Evolutionary conservation across 108 stramenopile species (phyloP).

Genomic region (Tribonema minus): DNA sequence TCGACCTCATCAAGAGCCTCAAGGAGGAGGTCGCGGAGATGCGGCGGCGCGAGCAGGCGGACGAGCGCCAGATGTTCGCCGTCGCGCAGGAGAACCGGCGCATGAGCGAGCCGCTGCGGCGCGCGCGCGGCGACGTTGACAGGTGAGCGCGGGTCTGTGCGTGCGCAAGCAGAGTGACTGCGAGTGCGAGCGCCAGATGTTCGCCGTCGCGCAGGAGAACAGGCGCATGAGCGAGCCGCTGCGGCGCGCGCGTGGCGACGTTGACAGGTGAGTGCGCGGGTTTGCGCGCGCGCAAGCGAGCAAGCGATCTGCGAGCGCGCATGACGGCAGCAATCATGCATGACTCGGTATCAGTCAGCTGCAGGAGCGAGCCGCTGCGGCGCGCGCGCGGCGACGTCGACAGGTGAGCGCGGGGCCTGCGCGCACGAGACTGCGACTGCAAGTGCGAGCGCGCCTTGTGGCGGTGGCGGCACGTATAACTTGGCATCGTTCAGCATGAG

Average conservation of each 20-base stretch:
- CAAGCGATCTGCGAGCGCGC: too few relatives aligned
- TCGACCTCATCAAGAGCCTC: constrained; percentile 65
- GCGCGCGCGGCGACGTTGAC: constrained; percentile 51
- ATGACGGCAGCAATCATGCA: too few relatives aligned
- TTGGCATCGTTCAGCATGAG: too few relatives aligned
- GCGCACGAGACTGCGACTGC: too few relatives aligned
- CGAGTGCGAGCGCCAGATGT: constrained; percentile 4
- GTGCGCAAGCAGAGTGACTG: neutral
- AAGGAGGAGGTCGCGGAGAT: constrained; percentile 61
- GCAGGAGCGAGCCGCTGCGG: constrained; percentile 61
- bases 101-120: constrained; percentile 61
- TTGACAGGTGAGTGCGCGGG: too few relatives aligned
- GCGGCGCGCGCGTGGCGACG: constrained; percentile 53
- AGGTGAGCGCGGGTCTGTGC: neutral
- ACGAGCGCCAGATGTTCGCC: constrained; percentile 60
- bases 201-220: constrained; percentile 60
- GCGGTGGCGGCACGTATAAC: too few relatives aligned
- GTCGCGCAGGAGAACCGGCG: constrained; percentile 60
- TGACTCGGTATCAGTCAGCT: too few relatives aligned
- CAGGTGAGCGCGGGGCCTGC: too few relatives aligned
- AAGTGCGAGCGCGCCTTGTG: too few relatives aligned
- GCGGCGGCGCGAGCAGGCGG: constrained; percentile 55
- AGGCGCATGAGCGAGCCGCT: constrained; percentile 58
- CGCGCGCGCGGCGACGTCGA: constrained; percentile 52
- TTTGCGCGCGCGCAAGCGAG: too few relatives aligned